A percentile compares a stretch with the other conserved stretches of the same genome.
Evolutionary conservation across 495 filamentous ascomycete genomes (phyloP).

Genomic region (Daldinia bambusicola): DNA sequence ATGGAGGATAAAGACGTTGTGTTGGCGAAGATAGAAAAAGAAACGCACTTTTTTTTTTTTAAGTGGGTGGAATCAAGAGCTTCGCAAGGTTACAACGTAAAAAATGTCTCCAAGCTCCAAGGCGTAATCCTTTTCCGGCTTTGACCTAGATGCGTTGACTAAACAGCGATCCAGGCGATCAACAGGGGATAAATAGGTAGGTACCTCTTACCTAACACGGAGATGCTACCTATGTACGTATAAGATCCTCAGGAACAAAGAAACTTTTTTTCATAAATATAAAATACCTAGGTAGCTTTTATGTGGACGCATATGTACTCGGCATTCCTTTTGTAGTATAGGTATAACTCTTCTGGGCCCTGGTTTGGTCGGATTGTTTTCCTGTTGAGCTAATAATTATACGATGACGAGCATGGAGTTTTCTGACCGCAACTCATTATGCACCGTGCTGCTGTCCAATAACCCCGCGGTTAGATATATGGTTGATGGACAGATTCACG

Average conservation of each 20-base stretch:
- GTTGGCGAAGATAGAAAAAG: slow-evolving; percentile 23
- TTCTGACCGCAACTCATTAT: slow-evolving; percentile 43
- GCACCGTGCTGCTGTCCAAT: not conserved
- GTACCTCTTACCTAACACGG: no score
- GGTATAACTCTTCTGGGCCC: not conserved
- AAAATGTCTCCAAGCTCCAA: not conserved
- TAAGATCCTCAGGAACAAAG: not conserved
- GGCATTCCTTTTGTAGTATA: slow-evolving; percentile 8
- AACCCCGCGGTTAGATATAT: slow-evolving; percentile 10
- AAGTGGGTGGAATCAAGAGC: slow-evolving; percentile 15
- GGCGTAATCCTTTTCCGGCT: slow-evolving; percentile 4
- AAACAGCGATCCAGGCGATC: not conserved
- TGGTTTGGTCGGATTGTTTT: slow-evolving; percentile 3
- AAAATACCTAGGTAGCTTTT: slow-evolving; percentile 6
- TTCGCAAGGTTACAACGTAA: slow-evolving; percentile 21
- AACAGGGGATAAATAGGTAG: not conserved
- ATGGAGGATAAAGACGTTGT: slow-evolving; percentile 3
- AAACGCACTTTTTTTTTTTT: slow-evolving; percentile 10
- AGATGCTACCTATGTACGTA: not conserved
- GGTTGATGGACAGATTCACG: slow-evolving; percentile 2
- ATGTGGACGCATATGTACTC: not conserved
- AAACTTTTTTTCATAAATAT: not conserved
- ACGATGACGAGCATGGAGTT: slow-evolving; percentile 3
- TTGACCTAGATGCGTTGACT: not conserved
- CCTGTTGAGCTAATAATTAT: not conserved